A percentile compares a stretch with the other conserved stretches of the same genome.
Conservation (phyloP, 2,329 filamentous ascomycete species). For the Neurospora sp. region DNA sequence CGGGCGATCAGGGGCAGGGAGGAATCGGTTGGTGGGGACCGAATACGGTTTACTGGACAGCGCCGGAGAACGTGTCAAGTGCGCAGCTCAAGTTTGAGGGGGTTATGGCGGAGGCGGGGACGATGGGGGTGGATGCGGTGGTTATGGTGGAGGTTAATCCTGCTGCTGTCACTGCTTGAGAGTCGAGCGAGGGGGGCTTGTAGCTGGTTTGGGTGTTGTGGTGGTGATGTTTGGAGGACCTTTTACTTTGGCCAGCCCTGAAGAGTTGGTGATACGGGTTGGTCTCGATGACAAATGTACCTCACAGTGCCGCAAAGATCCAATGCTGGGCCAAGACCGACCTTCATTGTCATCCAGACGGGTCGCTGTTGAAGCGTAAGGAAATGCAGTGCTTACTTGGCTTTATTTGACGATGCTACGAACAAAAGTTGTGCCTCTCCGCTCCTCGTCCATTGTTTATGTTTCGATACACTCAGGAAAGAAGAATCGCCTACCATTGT, state of each 20-base stretch:
- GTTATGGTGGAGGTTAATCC: constrained; percentile 2
- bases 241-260: neutral
- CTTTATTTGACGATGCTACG: neutral
- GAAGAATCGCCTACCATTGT: too few relatives aligned
- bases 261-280: neutral
- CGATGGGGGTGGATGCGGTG: constrained; percentile 1
- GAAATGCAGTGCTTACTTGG: neutral
- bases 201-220: neutral
- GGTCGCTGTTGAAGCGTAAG: neutral
- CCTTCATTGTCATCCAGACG: neutral
- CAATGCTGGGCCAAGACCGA: neutral
- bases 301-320: neutral
- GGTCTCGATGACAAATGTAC: neutral
- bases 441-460: neutral
- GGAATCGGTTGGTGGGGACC: neutral
- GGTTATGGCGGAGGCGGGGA: neutral
- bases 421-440: neutral
- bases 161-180: neutral
- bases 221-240: neutral
- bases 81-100: constrained; percentile 1
- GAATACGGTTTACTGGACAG: constrained; percentile 1
- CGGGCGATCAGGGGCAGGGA: neutral
- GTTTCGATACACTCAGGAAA: too few relatives aligned
- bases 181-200: neutral
- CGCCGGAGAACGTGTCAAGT: neutral